These are phyloP conservation scores for Phalaenopsis equestris DNA, from an alignment of 106 monocot species.

Conservation along the genomic window DNA sequence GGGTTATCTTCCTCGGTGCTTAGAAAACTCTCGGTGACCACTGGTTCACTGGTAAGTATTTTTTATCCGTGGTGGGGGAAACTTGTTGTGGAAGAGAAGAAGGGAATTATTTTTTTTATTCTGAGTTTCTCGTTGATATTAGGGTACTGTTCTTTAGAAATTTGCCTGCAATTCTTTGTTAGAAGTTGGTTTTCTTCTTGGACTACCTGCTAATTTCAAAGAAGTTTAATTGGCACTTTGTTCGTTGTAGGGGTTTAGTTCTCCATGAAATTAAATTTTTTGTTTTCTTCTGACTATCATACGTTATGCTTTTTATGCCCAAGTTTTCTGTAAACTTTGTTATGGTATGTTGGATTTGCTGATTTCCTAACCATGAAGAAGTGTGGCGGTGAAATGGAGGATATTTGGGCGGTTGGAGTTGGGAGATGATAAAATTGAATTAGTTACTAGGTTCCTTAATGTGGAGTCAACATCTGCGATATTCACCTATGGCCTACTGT, in stretches of 20 bases:
- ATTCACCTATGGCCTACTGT: no score
- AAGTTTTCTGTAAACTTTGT: no score
- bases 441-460: no score
- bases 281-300: background rate
- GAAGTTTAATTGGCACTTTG: background rate
- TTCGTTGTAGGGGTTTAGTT: background rate
- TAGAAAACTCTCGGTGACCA: constrained; percentile 38
- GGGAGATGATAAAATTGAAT: no score
- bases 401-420: no score
- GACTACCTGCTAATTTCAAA: background rate
- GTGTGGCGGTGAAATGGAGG: no score
- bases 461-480: no score
- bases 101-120: background rate
- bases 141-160: background rate
- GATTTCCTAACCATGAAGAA: no score
- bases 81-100: background rate
- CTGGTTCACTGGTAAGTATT: constrained; percentile 65
- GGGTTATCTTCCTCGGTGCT: constrained; percentile 46
- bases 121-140: background rate
- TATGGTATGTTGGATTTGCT: no score
- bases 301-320: no score
- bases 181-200: background rate
- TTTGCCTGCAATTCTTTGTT: background rate
- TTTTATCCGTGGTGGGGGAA: background rate
- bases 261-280: background rate